A percentile compares a stretch with the other conserved stretches of the same genome.
phyloP scores from a whole-genome alignment of 2,329 filamentous ascomycete species.

The Xylariaceae sp. region DNA sequence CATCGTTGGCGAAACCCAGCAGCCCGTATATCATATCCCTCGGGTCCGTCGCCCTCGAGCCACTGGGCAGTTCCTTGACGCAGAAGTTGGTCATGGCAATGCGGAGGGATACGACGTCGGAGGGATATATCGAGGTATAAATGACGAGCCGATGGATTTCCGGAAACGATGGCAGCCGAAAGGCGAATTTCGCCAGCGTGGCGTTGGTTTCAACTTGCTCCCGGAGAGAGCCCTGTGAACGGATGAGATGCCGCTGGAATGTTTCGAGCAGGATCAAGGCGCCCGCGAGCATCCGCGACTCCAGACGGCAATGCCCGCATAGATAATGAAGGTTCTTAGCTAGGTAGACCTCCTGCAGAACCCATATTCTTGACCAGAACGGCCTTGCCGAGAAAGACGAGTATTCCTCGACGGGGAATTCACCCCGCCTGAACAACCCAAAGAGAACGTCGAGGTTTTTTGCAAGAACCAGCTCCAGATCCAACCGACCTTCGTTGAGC shows the following conservation, averaged over 20 bases:
- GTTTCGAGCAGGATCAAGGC: conserved; percentile 13
- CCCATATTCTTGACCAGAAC: conserved; percentile 16
- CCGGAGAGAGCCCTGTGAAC: background rate
- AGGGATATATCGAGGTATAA: conserved; percentile 14
- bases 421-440: background rate
- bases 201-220: background rate
- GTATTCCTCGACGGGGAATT: conserved; percentile 11
- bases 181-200: conserved; percentile 2
- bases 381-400: conserved; percentile 3
- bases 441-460: background rate
- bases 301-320: conserved; percentile 5
- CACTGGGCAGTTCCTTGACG: conserved; percentile 15
- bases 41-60: conserved; percentile 12
- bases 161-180: conserved; percentile 1
- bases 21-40: conserved; percentile 17
- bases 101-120: conserved; percentile 9
- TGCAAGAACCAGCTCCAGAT: conserved; percentile 6
- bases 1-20: conserved; percentile 12
- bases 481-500: conserved; percentile 2
- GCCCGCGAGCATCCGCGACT: conserved; percentile 3
- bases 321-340: conserved; percentile 11
- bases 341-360: conserved; percentile 16
- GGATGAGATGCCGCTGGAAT: conserved; percentile 10
- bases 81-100: conserved; percentile 20
- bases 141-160: conserved; percentile 15